Conservation (phyloP, 2,329 filamentous ascomycete genomes). For the Ciborinia camelliae region DNA sequence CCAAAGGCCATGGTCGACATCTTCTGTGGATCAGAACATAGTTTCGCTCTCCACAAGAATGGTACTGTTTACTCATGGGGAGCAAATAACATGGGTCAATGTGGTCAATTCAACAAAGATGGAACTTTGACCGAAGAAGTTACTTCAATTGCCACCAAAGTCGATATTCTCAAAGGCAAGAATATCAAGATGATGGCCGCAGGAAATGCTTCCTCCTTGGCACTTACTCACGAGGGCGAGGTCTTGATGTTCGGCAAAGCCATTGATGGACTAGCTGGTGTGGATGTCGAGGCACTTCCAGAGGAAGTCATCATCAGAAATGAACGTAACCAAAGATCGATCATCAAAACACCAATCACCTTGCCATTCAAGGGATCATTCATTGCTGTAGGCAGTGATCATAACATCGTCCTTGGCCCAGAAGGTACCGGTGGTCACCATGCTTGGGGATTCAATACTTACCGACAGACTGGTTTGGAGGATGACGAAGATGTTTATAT, state of each 20-base stretch:
- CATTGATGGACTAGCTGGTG: conserved; percentile 51
- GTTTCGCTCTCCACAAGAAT: conserved; percentile 68
- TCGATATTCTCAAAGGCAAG: conserved; percentile 56
- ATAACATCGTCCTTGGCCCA: conserved; percentile 65
- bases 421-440: conserved; percentile 61
- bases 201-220: conserved; percentile 55
- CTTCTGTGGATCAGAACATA: conserved; percentile 69
- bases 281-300: conserved; percentile 53
- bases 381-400: conserved; percentile 65
- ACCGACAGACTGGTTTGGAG: conserved; percentile 75
- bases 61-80: conserved; percentile 78
- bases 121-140: conserved; percentile 65
- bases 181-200: conserved; percentile 51
- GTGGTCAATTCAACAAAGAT: conserved; percentile 54
- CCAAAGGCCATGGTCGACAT: conserved; percentile 23
- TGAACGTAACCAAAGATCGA: conserved; percentile 61
- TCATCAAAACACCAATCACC: conserved; percentile 60
- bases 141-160: conserved; percentile 64
- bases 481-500: conserved; percentile 71
- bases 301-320: conserved; percentile 55
- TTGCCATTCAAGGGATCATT: conserved; percentile 52
- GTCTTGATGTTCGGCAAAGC: conserved; percentile 64
- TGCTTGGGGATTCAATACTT: conserved; percentile 76
- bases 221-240: conserved; percentile 52
- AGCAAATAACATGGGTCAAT: conserved; percentile 81